These are phyloP conservation scores for Candida adriatica DNA, from an alignment of 805 yeast genomes.

Conservation along the genomic window DNA sequence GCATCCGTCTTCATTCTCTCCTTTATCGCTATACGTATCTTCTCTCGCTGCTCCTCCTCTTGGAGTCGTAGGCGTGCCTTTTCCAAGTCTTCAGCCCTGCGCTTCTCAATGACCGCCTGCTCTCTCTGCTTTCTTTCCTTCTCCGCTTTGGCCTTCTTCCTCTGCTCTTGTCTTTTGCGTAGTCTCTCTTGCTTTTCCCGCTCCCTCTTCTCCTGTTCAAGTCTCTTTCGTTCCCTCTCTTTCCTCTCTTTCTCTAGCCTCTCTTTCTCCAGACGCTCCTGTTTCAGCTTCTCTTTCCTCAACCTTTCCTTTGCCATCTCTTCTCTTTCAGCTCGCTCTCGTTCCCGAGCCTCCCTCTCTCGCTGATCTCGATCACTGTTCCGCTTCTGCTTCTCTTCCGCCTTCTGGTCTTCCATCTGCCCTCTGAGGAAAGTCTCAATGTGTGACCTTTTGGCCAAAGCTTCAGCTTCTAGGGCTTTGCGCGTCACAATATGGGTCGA, in stretches of 20 bases:
- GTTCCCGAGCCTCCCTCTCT: slow-evolving; percentile 1
- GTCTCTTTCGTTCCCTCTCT: background rate
- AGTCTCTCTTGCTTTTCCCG: slow-evolving; percentile 1
- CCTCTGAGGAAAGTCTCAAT: too few relatives aligned
- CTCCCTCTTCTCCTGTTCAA: slow-evolving; percentile 1
- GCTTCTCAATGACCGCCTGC: slow-evolving; percentile 10
- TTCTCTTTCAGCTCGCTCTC: slow-evolving; percentile 1
- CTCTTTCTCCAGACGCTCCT: slow-evolving; percentile 1
- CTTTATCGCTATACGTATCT: too few relatives aligned
- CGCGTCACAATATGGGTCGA: too few relatives aligned
- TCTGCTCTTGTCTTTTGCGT: slow-evolving; percentile 1
- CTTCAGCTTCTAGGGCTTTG: too few relatives aligned
- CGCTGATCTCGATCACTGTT: slow-evolving; percentile 2
- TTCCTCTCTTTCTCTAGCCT: slow-evolving; percentile 1
- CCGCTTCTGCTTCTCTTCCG: slow-evolving; percentile 1
- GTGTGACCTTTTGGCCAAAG: too few relatives aligned
- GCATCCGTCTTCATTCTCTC: too few relatives aligned
- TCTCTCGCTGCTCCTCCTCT: slow-evolving; percentile 1
- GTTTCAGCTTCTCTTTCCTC: background rate
- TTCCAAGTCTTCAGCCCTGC: slow-evolving; percentile 8
- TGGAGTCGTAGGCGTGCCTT: slow-evolving; percentile 7
- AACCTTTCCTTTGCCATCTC: slow-evolving; percentile 1
- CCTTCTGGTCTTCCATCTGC: slow-evolving; percentile 2
- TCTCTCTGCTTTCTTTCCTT: slow-evolving; percentile 2
- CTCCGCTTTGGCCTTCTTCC: slow-evolving; percentile 1